Evolutionary conservation across 306 rosid genomes (phyloP).

Genomic region (Dalbergia cultrata): DNA sequence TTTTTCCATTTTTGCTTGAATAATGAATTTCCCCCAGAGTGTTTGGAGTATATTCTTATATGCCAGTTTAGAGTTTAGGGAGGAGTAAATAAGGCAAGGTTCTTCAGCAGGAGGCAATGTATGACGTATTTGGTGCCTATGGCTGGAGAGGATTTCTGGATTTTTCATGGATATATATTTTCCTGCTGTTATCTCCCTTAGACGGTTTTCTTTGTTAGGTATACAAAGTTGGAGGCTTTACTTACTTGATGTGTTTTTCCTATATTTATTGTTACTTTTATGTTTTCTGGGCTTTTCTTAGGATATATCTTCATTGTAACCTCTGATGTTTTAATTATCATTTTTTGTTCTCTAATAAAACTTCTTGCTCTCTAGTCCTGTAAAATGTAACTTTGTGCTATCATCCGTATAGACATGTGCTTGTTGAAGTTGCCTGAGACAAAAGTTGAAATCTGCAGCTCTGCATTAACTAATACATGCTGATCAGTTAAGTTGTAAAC

Average conservation of each 20-base stretch:
- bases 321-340: background rate
- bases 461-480: background rate
- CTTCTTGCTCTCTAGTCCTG: background rate
- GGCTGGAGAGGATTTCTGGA: constrained; percentile 10
- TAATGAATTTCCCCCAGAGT: background rate
- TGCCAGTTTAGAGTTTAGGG: constrained; percentile 20
- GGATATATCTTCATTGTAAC: background rate
- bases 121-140: constrained; percentile 26
- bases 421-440: constrained; percentile 16
- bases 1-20: constrained; percentile 28
- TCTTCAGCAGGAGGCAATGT: background rate
- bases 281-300: constrained; percentile 1
- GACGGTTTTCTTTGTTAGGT: constrained; percentile 7
- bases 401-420: background rate
- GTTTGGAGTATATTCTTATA: constrained; percentile 29
- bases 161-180: background rate
- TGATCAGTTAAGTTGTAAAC: constrained; percentile 28
- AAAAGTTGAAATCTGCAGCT: background rate
- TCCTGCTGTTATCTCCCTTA: background rate
- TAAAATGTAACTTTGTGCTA: background rate
- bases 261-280: background rate
- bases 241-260: background rate
- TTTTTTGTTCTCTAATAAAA: background rate
- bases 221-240: background rate
- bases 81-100: constrained; percentile 23